Conservation (phyloP, 257 asterid species). For the Solanum clarkiae region DNA sequence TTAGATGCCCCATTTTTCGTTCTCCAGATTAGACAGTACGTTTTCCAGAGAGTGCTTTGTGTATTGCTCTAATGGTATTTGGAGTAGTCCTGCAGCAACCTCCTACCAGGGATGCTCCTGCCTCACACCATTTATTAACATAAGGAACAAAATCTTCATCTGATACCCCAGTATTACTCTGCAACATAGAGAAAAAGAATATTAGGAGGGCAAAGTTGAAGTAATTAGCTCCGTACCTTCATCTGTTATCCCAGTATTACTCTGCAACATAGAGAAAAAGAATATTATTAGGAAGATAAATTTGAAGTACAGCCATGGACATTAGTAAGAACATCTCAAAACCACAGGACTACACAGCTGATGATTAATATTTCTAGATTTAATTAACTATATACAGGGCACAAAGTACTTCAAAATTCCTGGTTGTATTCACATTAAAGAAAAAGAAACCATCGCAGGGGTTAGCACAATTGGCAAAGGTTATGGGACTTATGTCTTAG, state of each 20-base stretch:
- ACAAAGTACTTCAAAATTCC: not conserved
- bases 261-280: slow-evolving; percentile 29
- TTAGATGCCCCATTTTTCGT: not conserved
- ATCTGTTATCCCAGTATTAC: slow-evolving; percentile 64
- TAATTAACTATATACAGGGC: not conserved
- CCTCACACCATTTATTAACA: slow-evolving; percentile 70
- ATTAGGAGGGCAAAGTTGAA: not conserved
- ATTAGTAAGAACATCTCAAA: not conserved
- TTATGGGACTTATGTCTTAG: not conserved
- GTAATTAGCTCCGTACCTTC: not conserved
- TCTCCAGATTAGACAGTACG: not conserved
- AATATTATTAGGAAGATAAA: not conserved
- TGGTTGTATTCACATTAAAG: not conserved
- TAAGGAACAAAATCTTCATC: slow-evolving; percentile 68
- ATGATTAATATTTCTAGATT: not conserved
- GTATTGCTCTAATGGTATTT: slow-evolving; percentile 46
- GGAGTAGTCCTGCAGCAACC: slow-evolving; percentile 96
- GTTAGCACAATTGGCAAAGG: not conserved
- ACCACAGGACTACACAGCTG: not conserved
- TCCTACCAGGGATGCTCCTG: slow-evolving; percentile 79
- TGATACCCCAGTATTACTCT: slow-evolving; percentile 69
- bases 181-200: slow-evolving; percentile 10
- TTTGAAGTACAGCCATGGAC: not conserved
- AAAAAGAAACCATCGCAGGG: not conserved
- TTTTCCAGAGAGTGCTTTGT: slow-evolving; percentile 23